phyloP scores from a whole-genome alignment of 163 green algal genomes.

The Chloromonas sp. region DNA sequence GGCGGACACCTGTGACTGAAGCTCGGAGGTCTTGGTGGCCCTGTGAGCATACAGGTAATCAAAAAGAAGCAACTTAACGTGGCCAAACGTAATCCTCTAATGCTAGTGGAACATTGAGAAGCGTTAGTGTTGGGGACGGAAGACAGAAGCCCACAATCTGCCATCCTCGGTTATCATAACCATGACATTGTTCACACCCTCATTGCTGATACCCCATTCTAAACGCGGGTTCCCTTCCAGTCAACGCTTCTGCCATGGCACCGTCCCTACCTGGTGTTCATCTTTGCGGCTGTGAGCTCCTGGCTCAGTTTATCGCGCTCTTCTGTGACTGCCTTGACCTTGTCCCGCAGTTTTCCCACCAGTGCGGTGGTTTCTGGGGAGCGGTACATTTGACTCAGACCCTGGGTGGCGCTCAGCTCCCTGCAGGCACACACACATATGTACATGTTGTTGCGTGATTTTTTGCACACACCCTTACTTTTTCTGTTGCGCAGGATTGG shows the following conservation, averaged over 20 bases:
- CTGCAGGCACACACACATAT: too few relatives aligned
- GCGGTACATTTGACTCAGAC: slow-evolving; percentile 36
- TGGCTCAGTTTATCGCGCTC: not conserved
- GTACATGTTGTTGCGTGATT: too few relatives aligned
- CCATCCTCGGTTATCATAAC: not conserved
- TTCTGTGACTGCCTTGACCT: slow-evolving; percentile 7
- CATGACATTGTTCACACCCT: not conserved
- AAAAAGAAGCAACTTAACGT: not conserved
- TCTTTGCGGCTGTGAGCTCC: slow-evolving; percentile 3
- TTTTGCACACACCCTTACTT: too few relatives aligned
- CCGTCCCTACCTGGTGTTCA: not conserved
- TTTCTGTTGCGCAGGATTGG: too few relatives aligned
- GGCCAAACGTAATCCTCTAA: too few relatives aligned
- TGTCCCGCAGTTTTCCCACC: slow-evolving; percentile 22
- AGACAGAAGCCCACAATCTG: too few relatives aligned
- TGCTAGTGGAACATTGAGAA: too few relatives aligned
- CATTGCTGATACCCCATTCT: not conserved
- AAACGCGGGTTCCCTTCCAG: too few relatives aligned
- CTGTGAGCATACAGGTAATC: not conserved
- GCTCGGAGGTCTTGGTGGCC: not conserved
- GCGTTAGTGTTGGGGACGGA: too few relatives aligned
- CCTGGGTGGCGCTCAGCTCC: slow-evolving; percentile 8
- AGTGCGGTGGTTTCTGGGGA: slow-evolving; percentile 31
- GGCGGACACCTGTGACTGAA: not conserved
- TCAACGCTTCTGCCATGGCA: too few relatives aligned